A percentile compares a stretch with the other conserved stretches of the same genome.
phyloP scores from a whole-genome alignment of 441 rosid genomes.

The Populus hybrid region DNA sequence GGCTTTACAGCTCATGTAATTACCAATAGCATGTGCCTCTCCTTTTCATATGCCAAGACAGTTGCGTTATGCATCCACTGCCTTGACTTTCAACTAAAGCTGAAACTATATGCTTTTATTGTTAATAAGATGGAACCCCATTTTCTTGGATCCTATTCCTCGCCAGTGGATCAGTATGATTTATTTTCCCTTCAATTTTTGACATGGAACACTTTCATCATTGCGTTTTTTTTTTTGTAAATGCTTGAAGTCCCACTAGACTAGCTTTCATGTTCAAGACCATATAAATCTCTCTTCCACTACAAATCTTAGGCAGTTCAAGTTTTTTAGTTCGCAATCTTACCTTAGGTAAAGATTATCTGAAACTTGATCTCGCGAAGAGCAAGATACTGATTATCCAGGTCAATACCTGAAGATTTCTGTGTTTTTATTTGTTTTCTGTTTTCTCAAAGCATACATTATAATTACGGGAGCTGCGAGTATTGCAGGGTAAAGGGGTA shows the following conservation, averaged over 20 bases:
- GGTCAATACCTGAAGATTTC: too few species aligned
- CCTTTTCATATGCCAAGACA: neutral
- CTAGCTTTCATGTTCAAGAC: neutral
- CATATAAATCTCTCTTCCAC: neutral
- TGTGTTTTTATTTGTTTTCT: too few species aligned
- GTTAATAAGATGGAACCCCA: neutral
- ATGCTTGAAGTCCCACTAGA: neutral
- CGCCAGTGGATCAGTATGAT: neutral
- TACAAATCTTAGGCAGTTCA: neutral
- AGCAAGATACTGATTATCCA: neutral
- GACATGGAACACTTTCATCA: neutral
- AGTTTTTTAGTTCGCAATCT: neutral
- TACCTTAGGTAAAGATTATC: neutral
- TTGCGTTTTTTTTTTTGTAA: neutral
- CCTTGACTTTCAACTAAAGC: neutral
- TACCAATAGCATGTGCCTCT: conserved; percentile 18
- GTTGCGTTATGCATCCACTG: neutral
- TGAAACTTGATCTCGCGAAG: neutral
- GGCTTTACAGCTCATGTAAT: conserved; percentile 37
- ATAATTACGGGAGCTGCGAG: neutral
- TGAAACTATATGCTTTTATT: neutral
- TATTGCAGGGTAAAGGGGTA: neutral
- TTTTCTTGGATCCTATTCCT: neutral
- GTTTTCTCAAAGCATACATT: neutral
- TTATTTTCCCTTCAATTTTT: neutral